Percentiles rank a stretch among this genome's conserved stretches.
phyloP scores from a whole-genome alignment of 2,329 filamentous ascomycete species.

The Colletotrichum costaricense region DNA sequence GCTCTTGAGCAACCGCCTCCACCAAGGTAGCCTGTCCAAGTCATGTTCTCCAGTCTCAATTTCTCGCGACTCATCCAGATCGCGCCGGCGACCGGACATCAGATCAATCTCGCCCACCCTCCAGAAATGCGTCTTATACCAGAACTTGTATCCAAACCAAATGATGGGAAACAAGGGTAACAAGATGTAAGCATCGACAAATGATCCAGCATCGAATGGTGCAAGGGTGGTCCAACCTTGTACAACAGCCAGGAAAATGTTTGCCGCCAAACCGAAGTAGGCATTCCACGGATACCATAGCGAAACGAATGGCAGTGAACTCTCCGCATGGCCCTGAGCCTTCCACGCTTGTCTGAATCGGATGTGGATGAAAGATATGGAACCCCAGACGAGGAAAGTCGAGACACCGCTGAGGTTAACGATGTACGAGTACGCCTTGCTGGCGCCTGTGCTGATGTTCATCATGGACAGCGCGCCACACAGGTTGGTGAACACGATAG shows the following conservation, averaged over 20 bases:
- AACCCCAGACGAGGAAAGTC: constrained; percentile 78
- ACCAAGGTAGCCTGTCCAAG: constrained; percentile 46
- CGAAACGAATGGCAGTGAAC: constrained; percentile 67
- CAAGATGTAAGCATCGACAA: constrained; percentile 73
- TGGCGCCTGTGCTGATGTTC: constrained; percentile 76
- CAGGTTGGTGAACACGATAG: constrained; percentile 75
- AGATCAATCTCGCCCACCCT: constrained; percentile 65
- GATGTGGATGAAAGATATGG: constrained; percentile 77
- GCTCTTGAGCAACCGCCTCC: constrained; percentile 55
- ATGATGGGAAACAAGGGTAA: constrained; percentile 70
- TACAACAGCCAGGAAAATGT: constrained; percentile 68
- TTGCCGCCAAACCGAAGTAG: constrained; percentile 68
- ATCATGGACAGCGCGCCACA: constrained; percentile 81
- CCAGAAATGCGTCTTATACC: constrained; percentile 64
- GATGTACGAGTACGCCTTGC: constrained; percentile 75
- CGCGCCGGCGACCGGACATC: constrained; percentile 64
- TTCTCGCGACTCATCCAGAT: constrained; percentile 61
- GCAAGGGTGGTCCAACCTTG: constrained; percentile 71
- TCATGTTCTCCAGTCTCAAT: constrained; percentile 42
- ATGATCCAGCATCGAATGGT: constrained; percentile 68
- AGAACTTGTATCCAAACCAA: constrained; percentile 65
- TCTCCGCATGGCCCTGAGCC: constrained; percentile 64
- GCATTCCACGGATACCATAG: constrained; percentile 68
- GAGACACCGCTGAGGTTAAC: constrained; percentile 77
- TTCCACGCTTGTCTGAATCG: constrained; percentile 75